A percentile compares a stretch with the other conserved stretches of the same genome.
Evolutionary conservation across 352 stramenopile species (phyloP).

Genomic region (Globisporangium nagaii): DNA sequence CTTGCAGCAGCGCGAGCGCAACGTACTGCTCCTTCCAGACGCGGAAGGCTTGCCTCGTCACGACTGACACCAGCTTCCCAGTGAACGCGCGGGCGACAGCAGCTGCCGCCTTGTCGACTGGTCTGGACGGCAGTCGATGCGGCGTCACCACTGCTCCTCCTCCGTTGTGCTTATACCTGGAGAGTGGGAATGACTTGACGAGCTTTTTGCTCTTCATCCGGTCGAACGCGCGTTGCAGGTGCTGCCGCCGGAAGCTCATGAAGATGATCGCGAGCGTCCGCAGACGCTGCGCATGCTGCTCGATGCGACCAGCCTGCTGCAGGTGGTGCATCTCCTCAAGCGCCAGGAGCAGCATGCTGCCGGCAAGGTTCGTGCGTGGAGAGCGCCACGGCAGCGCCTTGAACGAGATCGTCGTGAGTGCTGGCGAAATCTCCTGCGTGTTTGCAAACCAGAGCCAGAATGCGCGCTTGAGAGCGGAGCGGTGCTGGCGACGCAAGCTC

Average conservation of each 20-base stretch:
- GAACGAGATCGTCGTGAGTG: slow-evolving; percentile 16
- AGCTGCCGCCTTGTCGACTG: slow-evolving; percentile 6
- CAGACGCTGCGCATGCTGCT: slow-evolving; percentile 4
- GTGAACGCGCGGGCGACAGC: slow-evolving; percentile 15
- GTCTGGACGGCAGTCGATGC: no score
- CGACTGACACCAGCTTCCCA: slow-evolving; percentile 13
- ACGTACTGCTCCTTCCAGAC: slow-evolving; percentile 54
- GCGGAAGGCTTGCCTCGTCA: slow-evolving; percentile 27
- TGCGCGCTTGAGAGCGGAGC: slow-evolving; percentile 16
- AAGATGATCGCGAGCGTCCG: slow-evolving; percentile 9
- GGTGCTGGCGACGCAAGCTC: slow-evolving; percentile 22
- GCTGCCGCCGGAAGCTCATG: background rate
- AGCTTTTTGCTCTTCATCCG: slow-evolving; percentile 1
- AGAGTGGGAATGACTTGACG: background rate
- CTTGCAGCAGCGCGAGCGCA: slow-evolving; percentile 28
- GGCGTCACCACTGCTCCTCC: background rate
- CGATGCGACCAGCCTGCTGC: slow-evolving; percentile 9
- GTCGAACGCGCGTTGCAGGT: slow-evolving; percentile 15
- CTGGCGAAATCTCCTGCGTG: slow-evolving; percentile 18
- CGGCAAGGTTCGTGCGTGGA: slow-evolving; percentile 4
- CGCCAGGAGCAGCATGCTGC: slow-evolving; percentile 23
- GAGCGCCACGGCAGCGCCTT: slow-evolving; percentile 15
- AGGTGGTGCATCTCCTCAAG: slow-evolving; percentile 25
- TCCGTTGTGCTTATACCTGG: background rate
- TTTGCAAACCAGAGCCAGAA: slow-evolving; percentile 46